Percentiles rank a stretch among this genome's conserved stretches.
Conservation (phyloP, 1,284 basidiomycete species). For the Apiotrichum laibachii region DNA sequence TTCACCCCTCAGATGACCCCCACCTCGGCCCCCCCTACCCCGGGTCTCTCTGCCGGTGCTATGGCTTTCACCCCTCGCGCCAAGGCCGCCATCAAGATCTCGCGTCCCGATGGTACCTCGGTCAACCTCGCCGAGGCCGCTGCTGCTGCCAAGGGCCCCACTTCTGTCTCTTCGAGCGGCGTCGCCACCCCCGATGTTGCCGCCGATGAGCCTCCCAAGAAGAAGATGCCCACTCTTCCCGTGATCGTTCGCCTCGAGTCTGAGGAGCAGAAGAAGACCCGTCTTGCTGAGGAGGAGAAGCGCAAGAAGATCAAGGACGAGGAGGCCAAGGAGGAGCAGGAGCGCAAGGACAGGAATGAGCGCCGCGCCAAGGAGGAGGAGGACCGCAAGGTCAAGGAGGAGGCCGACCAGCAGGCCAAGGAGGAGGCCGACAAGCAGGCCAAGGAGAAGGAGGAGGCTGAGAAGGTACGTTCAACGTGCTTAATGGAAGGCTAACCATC, state of each 20-base stretch:
- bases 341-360: slow-evolving; percentile 44
- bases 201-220: slow-evolving; percentile 28
- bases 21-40: slow-evolving; percentile 2
- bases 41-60: slow-evolving; percentile 36
- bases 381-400: slow-evolving; percentile 34
- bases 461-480: neutral
- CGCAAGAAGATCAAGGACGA: slow-evolving; percentile 42
- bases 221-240: slow-evolving; percentile 37
- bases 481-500: slow-evolving; percentile 50
- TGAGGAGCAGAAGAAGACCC: slow-evolving; percentile 52
- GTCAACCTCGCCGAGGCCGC: slow-evolving; percentile 44
- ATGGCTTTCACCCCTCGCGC: slow-evolving; percentile 43
- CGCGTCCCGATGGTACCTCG: slow-evolving; percentile 47
- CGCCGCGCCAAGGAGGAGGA: slow-evolving; percentile 31
- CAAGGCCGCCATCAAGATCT: slow-evolving; percentile 43
- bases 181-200: slow-evolving; percentile 28
- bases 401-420: slow-evolving; percentile 52
- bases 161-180: slow-evolving; percentile 26
- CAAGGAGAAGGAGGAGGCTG: slow-evolving; percentile 24
- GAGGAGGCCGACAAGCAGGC: slow-evolving; percentile 41
- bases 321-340: slow-evolving; percentile 45
- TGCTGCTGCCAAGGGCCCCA: slow-evolving; percentile 28
- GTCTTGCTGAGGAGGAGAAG: slow-evolving; percentile 48
- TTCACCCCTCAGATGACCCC: slow-evolving; percentile 28
- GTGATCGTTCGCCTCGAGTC: slow-evolving; percentile 55